phyloP scores from a whole-genome alignment of 495 filamentous ascomycete genomes.

The Tetracladium setigerum region DNA sequence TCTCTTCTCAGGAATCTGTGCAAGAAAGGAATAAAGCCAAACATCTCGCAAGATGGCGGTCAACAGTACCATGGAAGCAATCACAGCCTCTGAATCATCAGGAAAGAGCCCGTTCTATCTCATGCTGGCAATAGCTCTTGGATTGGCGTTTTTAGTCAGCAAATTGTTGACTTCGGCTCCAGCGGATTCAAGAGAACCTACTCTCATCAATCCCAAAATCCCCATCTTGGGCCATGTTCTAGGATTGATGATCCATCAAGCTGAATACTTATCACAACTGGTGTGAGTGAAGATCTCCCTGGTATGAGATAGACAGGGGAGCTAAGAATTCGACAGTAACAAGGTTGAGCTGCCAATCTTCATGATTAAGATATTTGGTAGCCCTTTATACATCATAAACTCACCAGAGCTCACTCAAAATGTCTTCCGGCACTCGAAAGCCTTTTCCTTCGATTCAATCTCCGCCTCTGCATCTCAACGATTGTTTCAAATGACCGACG shows the following conservation, averaged over 20 bases:
- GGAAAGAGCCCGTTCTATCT: no score
- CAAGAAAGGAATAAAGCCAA: no score
- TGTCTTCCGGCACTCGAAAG: conserved; percentile 18
- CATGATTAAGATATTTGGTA: conserved; percentile 10
- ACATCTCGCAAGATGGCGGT: no score
- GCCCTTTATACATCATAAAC: conserved; percentile 21
- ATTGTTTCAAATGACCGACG: background rate
- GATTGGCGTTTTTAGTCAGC: no score
- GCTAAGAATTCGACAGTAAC: no score
- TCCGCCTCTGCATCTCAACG: conserved; percentile 7
- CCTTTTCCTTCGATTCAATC: conserved; percentile 21
- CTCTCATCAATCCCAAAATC: conserved; percentile 18
- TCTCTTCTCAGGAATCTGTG: no score
- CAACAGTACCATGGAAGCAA: no score
- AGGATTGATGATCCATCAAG: conserved; percentile 19
- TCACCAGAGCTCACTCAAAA: conserved; percentile 16
- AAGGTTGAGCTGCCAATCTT: conserved; percentile 1
- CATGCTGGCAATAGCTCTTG: no score
- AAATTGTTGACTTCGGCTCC: background rate
- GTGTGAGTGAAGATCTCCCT: conserved; percentile 1
- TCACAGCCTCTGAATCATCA: no score
- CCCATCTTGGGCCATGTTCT: conserved; percentile 26
- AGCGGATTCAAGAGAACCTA: conserved; percentile 19
- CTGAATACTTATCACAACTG: conserved; percentile 15
- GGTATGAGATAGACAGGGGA: background rate